These are phyloP conservation scores for Saturnispora mendoncae DNA, from an alignment of 805 yeast genomes.

Conservation along the genomic window DNA sequence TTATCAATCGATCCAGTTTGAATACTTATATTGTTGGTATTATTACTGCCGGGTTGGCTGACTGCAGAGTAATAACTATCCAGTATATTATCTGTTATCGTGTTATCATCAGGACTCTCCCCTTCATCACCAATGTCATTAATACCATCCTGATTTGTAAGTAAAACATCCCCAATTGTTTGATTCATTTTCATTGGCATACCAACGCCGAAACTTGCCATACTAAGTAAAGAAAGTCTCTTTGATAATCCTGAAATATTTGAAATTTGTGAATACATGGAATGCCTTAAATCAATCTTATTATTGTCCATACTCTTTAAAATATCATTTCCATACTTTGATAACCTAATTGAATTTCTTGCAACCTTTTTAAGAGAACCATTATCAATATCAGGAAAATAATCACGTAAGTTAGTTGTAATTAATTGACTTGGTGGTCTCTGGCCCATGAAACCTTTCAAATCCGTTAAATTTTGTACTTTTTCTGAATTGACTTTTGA, in stretches of 20 bases:
- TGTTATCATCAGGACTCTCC: conserved; percentile 13
- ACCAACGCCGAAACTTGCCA: conserved; percentile 26
- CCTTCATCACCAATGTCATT: conserved; percentile 11
- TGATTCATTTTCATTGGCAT: conserved; percentile 27
- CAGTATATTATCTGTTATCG: conserved; percentile 1
- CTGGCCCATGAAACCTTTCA: conserved; percentile 56
- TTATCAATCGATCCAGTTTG: background rate
- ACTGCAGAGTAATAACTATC: conserved; percentile 6
- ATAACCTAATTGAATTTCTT: conserved; percentile 73
- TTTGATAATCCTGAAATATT: conserved; percentile 11
- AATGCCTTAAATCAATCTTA: conserved; percentile 13
- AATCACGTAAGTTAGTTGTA: conserved; percentile 80
- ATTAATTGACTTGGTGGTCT: conserved; percentile 91
- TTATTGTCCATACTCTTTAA: conserved; percentile 14
- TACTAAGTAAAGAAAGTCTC: conserved; percentile 22
- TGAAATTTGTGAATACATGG: conserved; percentile 19
- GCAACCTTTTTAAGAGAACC: conserved; percentile 69
- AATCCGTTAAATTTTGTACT: conserved; percentile 5
- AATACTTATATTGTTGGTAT: background rate
- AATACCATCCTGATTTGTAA: conserved; percentile 43
- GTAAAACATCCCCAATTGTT: conserved; percentile 57
- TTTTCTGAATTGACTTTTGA: background rate
- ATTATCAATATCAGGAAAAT: conserved; percentile 77
- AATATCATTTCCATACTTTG: conserved; percentile 35
- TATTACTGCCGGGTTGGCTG: conserved; percentile 13